These are phyloP conservation scores for Crinitomyces ghanaensis DNA, from an alignment of 805 yeast species.

Conservation along the genomic window DNA sequence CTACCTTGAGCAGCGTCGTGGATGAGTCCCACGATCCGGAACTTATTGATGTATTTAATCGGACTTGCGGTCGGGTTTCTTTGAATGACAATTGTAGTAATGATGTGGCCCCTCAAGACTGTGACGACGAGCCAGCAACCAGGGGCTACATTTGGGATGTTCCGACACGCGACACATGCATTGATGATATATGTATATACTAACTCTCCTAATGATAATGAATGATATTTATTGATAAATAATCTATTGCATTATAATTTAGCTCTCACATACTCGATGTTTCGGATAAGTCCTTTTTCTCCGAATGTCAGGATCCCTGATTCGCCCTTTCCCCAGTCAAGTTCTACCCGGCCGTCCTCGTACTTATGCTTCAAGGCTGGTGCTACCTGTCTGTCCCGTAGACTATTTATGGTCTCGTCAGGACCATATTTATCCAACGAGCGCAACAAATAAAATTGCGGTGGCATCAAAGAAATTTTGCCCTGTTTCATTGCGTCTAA, in stretches of 20 bases:
- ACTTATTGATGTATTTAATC: too few relatives aligned
- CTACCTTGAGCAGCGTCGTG: too few relatives aligned
- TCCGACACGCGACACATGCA: neutral
- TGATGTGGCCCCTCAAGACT: too few relatives aligned
- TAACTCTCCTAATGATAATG: neutral
- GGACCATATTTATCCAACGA: slow-evolving; percentile 11
- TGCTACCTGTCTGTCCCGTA: slow-evolving; percentile 13
- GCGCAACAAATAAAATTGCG: slow-evolving; percentile 21
- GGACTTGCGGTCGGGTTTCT: too few relatives aligned
- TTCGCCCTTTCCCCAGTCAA: slow-evolving; percentile 22
- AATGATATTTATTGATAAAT: neutral
- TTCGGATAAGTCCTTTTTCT: slow-evolving; percentile 6
- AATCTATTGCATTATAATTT: neutral
- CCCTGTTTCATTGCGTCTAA: slow-evolving; percentile 15
- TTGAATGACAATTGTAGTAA: too few relatives aligned
- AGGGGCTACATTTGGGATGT: too few relatives aligned
- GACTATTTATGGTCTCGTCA: slow-evolving; percentile 4
- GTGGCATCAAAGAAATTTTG: slow-evolving; percentile 20
- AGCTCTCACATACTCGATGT: slow-evolving; percentile 7
- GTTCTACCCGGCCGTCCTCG: slow-evolving; percentile 13
- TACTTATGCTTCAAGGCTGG: slow-evolving; percentile 14
- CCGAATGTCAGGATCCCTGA: slow-evolving; percentile 11
- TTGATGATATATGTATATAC: neutral
- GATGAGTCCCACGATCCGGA: too few relatives aligned
- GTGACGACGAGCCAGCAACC: too few relatives aligned